Percentiles rank a stretch among this genome's conserved stretches.
These are phyloP conservation scores for Euptelea pleiosperma DNA, from an alignment of 164 flowering plant species.

Conservation along the genomic window DNA sequence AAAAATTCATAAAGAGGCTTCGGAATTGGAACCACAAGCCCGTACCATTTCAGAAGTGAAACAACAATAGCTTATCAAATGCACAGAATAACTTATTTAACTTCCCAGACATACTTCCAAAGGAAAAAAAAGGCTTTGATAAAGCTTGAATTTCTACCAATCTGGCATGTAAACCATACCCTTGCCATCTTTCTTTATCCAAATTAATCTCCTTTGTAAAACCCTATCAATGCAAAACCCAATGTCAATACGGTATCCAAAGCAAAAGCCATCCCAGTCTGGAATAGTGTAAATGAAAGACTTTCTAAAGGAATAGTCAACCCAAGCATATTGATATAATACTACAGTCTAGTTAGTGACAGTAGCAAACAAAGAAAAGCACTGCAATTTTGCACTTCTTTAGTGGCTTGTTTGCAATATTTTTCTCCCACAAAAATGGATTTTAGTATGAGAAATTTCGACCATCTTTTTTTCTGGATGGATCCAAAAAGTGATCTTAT, in stretches of 20 bases:
- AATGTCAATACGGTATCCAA: constrained; percentile 3
- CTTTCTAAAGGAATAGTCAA: too few relatives aligned
- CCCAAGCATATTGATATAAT: too few relatives aligned
- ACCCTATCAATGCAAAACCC: constrained; percentile 48
- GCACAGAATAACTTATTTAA: too few relatives aligned
- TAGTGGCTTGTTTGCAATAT: too few relatives aligned
- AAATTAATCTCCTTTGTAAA: constrained; percentile 88
- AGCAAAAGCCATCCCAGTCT: neutral
- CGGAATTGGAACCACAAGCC: neutral
- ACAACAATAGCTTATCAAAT: neutral
- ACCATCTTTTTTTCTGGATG: neutral
- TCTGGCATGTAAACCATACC: constrained; percentile 47
- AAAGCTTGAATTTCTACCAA: constrained; percentile 10
- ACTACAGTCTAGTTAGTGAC: too few relatives aligned
- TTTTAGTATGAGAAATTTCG: too few relatives aligned
- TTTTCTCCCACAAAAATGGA: too few relatives aligned
- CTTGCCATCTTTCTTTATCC: constrained; percentile 96
- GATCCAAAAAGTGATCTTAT: neutral
- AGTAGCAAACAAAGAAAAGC: too few relatives aligned
- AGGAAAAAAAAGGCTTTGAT: neutral
- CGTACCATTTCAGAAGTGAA: neutral
- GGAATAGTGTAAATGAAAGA: too few relatives aligned
- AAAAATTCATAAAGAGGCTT: neutral
- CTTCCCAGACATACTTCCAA: neutral
- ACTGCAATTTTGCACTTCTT: too few relatives aligned